Conservation (phyloP, 2,329 filamentous ascomycete genomes). For the Sphaerulina vaccinii region DNA sequence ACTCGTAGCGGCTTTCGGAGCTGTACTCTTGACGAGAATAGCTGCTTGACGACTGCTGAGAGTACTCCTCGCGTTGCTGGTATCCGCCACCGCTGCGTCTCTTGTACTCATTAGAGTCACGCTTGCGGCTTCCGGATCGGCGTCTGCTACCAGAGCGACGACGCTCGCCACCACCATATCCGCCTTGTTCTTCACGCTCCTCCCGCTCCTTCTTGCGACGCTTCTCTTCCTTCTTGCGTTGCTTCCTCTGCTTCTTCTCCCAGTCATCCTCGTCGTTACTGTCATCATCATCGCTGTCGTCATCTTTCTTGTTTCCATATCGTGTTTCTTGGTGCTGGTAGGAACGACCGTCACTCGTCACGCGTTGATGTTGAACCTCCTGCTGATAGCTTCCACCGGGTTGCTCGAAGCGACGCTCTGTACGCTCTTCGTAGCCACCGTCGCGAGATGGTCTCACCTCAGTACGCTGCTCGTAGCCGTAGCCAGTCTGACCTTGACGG, state of each 20-base stretch:
- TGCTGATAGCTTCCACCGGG: constrained; percentile 43
- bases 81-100: constrained; percentile 17
- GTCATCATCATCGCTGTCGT: constrained; percentile 34
- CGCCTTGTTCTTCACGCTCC: constrained; percentile 28
- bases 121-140: constrained; percentile 13
- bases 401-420: constrained; percentile 53
- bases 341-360: constrained; percentile 29
- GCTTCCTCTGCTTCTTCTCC: constrained; percentile 45
- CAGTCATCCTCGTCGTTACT: constrained; percentile 38
- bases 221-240: constrained; percentile 41
- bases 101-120: constrained; percentile 22
- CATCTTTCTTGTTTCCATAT: constrained; percentile 33
- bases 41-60: constrained; percentile 15
- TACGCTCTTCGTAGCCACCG: constrained; percentile 59
- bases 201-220: constrained; percentile 30
- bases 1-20: constrained; percentile 24
- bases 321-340: constrained; percentile 30
- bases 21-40: constrained; percentile 29
- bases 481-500: constrained; percentile 43
- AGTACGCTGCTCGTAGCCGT: constrained; percentile 59
- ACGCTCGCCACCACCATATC: constrained; percentile 18
- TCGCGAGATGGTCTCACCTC: constrained; percentile 54
- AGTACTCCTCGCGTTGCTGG: constrained; percentile 22
- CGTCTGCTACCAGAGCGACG: constrained; percentile 23
- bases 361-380: constrained; percentile 38